Conservation (phyloP, 2,329 filamentous ascomycete genomes). For the Phaeosphaeria sp. region DNA sequence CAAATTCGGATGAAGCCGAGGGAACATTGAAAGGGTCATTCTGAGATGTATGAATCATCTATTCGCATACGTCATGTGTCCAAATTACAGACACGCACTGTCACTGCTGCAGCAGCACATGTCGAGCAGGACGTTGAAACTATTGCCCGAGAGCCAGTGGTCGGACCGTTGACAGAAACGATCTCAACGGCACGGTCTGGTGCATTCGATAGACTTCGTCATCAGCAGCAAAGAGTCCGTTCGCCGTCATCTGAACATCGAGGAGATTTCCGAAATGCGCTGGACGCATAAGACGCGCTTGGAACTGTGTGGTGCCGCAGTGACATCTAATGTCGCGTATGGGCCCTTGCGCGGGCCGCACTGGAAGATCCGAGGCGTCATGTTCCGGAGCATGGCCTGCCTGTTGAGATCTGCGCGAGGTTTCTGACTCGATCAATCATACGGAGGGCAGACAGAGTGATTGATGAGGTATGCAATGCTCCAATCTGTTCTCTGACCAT, state of each 20-base stretch:
- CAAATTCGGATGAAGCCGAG: background rate
- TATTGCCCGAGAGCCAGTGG: background rate
- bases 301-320: slow-evolving; percentile 2
- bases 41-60: background rate
- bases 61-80: background rate
- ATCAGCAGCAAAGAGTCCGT: background rate
- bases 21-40: background rate
- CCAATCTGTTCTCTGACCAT: background rate
- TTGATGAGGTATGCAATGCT: background rate
- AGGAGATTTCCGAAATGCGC: background rate
- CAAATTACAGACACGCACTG: background rate
- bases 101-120: background rate
- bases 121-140: background rate
- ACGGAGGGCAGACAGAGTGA: background rate
- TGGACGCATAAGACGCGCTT: background rate
- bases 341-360: background rate
- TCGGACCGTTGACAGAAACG: background rate
- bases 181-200: background rate
- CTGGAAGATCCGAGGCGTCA: background rate
- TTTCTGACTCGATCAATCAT: background rate
- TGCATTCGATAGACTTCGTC: background rate
- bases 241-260: background rate
- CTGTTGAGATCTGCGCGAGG: slow-evolving; percentile 1
- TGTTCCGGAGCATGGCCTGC: background rate
- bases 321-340: background rate